Evolutionary conservation across 2,329 filamentous ascomycete genomes (phyloP), one percentile per base, ranked within the genome.

Genomic region (Hypocrella siamensis): DNA sequence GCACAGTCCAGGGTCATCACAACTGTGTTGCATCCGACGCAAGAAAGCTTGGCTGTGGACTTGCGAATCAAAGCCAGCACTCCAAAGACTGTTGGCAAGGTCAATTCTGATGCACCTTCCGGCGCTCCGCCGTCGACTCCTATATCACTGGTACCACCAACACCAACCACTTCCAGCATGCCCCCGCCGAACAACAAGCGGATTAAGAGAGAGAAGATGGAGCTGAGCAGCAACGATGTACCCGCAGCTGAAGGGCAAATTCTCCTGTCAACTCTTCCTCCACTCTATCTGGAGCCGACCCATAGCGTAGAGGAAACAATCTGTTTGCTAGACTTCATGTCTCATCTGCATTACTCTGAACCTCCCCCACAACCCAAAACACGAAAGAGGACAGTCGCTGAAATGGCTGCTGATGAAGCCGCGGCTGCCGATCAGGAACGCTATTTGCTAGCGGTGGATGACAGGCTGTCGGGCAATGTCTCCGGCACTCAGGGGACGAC

Each of bases 371-470:
- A 79, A 37, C 85, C 85, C 3, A 94, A 93, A 63, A 78, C 77
- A 6, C 69, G 90, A 35, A 96, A 98, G 64, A 75, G 88, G 39
- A 98, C 90, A 0, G 78, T 92, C 14, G 90, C 90, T 7, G 88
- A 98, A 50, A 74, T 96, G 61, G 90, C 84, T 7, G 88, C 88
- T 6, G 90, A 98, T 47, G 86, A 98, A 56, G 88, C 90, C 1
- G 67, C 84, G 37, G 84, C 85, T 1, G 88, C 86, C 16, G 82
- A 85, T 36, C 76, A 84, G 40, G 86, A 98, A 54, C 73, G 84
- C 29, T 92, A 84, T 42, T 90, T 98, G 84, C 75, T 96, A 31
- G 77, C 83, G 16, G 74, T 86, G 56, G 90, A 98, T 46, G 88
- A 94, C 44, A 71, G 84, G 5, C 67, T 85, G 37, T 68, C 74